Conservation (phyloP, 495 filamentous ascomycete species). For the Opeltia flavorubescens region DNA sequence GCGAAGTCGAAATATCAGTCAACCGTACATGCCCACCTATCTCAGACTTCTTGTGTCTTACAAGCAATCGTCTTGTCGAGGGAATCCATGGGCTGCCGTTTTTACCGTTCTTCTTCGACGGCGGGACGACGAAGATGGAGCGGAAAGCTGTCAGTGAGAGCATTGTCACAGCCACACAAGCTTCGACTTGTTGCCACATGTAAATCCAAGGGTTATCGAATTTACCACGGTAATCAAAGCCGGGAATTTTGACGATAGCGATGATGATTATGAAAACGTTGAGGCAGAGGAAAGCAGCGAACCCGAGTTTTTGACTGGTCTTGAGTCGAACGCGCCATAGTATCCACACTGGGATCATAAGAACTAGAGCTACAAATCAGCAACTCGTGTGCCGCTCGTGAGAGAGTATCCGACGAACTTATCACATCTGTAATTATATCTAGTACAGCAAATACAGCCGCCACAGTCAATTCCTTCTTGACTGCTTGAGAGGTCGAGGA, state of each 20-base stretch:
- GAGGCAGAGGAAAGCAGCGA: neutral
- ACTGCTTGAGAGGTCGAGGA: neutral
- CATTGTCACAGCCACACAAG: neutral
- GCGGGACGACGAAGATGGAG: constrained; percentile 16
- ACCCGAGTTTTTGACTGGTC: neutral
- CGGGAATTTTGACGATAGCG: neutral
- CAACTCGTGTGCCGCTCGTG: neutral
- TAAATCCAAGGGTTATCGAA: neutral
- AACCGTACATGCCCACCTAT: no score
- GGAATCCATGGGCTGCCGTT: neutral
- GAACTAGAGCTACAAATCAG: neutral
- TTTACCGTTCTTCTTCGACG: neutral
- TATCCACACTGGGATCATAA: neutral
- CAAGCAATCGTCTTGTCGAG: neutral
- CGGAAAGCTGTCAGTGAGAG: neutral
- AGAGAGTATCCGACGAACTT: neutral
- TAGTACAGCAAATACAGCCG: neutral
- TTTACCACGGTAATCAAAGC: neutral
- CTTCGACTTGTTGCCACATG: neutral
- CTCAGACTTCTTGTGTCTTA: neutral
- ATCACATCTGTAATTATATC: neutral
- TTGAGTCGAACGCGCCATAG: neutral
- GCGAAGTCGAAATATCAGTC: no score
- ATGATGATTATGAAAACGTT: neutral
- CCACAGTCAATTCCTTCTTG: neutral